These are phyloP conservation scores for Epichloe coenophiala DNA, from an alignment of 2,329 filamentous ascomycete species.

Conservation along the genomic window DNA sequence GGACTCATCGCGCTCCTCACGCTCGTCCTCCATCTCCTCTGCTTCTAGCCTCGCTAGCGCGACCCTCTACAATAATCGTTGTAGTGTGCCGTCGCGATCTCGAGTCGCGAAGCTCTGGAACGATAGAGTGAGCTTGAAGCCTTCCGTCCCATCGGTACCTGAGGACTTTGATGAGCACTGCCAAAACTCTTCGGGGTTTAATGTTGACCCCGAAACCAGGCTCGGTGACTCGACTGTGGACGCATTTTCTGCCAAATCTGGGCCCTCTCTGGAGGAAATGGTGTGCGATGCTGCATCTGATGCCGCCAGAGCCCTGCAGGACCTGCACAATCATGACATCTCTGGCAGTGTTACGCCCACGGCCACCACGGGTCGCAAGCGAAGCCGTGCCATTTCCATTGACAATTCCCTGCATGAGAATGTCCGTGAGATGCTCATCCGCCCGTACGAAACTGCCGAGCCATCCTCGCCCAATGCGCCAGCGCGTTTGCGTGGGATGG, in stretches of 20 bases:
- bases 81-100: slow-evolving; percentile 50
- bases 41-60: slow-evolving; percentile 47
- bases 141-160: slow-evolving; percentile 41
- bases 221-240: slow-evolving; percentile 35
- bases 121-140: slow-evolving; percentile 40
- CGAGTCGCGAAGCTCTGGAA: slow-evolving; percentile 44
- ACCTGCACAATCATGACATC: slow-evolving; percentile 42
- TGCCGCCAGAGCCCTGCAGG: slow-evolving; percentile 45
- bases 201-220: slow-evolving; percentile 38
- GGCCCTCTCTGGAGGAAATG: slow-evolving; percentile 32
- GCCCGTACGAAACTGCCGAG: slow-evolving; percentile 15
- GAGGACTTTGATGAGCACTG: slow-evolving; percentile 40
- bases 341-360: slow-evolving; percentile 23
- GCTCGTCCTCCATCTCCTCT: slow-evolving; percentile 52
- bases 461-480: slow-evolving; percentile 23
- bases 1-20: slow-evolving; percentile 46
- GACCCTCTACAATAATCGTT: slow-evolving; percentile 30
- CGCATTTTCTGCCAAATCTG: slow-evolving; percentile 31
- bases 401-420: slow-evolving; percentile 52
- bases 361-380: slow-evolving; percentile 36
- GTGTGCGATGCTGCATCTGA: slow-evolving; percentile 31
- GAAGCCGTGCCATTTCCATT: slow-evolving; percentile 43
- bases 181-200: slow-evolving; percentile 42
- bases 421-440: slow-evolving; percentile 47
- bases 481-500: slow-evolving; percentile 20